Base-by-base conservation (phyloP, 768 basidiomycete species). In the Pleurotus cornucopiae region DNA sequence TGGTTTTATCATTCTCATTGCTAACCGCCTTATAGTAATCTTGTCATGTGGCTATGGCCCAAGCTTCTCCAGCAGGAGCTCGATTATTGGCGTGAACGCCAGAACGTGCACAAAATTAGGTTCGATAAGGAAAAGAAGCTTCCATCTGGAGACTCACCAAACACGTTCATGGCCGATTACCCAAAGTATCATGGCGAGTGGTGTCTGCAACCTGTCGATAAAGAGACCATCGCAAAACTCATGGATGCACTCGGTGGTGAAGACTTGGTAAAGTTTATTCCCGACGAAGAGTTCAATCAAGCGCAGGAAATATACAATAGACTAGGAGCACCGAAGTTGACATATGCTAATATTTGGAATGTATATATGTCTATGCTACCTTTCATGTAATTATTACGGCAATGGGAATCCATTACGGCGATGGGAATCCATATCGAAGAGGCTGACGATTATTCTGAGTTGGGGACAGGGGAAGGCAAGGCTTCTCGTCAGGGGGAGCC, bases 31-130 rank as follows among this genome's bases (percentile, higher is more conserved):
- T 13, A 11, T 37, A 71, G 70, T 47, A 18, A 63, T 5, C 63
- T 71, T 34, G 59, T 63, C 6, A 61, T 62, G 44, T 71, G 69
- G 69, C 54, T 71, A 2, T 71, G 70, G 70, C 61, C 66, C 5
- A 58, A 37, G 3, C 49, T 71, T 0, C 59, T 71, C 13, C 68
- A 64, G 26, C 47, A 56, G 23, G 67, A 66, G 30, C 60, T 69
- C 3, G 54, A 65, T 23, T n/a, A 59, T 6, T 48, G 69, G 2
- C 18, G 16, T 5, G 55, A 64, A 2, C 23, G 44, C 2, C 59
- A 62, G 20, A 71, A 69, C 49, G 51, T 44, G 7, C 63, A 65
- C 46, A 5, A 2, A 5, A 46, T 64, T 6, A 43, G 63, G 1
- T 53, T 25, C n/a, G 63, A 69, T 30, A 7, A 52, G 2, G 45